These are phyloP conservation scores for Eucalyptus coolabah DNA, from an alignment of 345 rosid species.

Conservation along the genomic window DNA sequence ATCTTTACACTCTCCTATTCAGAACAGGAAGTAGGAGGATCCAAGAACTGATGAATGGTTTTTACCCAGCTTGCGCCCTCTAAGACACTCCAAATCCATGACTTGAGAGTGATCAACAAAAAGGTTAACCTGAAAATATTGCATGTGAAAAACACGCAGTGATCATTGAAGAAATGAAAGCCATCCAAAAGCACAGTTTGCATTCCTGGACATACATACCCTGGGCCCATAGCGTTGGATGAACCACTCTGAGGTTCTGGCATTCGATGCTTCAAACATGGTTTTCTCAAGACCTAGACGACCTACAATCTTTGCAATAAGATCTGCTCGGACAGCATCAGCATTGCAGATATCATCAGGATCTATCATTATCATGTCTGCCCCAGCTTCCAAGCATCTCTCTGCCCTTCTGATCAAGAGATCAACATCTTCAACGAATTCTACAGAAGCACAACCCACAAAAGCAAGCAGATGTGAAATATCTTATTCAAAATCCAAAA, in stretches of 20 bases:
- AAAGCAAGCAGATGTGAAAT: neutral
- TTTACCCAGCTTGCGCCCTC: constrained; percentile 56
- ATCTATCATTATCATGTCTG: constrained; percentile 90
- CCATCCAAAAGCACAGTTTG: neutral
- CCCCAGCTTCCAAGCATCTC: constrained; percentile 94
- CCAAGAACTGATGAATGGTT: constrained; percentile 38
- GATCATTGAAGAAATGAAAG: neutral
- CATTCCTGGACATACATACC: constrained; percentile 11
- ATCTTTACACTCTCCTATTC: neutral
- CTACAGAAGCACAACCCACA: constrained; percentile 14
- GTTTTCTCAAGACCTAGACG: constrained; percentile 81
- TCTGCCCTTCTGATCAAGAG: constrained; percentile 86
- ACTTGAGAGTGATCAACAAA: constrained; percentile 89
- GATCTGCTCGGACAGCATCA: constrained; percentile 58
- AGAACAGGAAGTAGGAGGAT: constrained; percentile 35
- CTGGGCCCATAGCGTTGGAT: constrained; percentile 69
- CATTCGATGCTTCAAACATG: constrained; percentile 88
- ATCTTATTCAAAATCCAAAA: neutral
- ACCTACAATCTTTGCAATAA: constrained; percentile 73
- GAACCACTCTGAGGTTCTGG: constrained; percentile 74
- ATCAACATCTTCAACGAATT: constrained; percentile 70
- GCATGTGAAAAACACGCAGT: neutral
- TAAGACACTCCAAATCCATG: constrained; percentile 75
- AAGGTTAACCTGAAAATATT: constrained; percentile 63
- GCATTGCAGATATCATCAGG: constrained; percentile 74